Percentiles rank a stretch among this genome's conserved stretches.
These are phyloP conservation scores for Tilletiopsis washingtonensis DNA, from an alignment of 1,284 basidiomycete genomes.

Conservation along the genomic window DNA sequence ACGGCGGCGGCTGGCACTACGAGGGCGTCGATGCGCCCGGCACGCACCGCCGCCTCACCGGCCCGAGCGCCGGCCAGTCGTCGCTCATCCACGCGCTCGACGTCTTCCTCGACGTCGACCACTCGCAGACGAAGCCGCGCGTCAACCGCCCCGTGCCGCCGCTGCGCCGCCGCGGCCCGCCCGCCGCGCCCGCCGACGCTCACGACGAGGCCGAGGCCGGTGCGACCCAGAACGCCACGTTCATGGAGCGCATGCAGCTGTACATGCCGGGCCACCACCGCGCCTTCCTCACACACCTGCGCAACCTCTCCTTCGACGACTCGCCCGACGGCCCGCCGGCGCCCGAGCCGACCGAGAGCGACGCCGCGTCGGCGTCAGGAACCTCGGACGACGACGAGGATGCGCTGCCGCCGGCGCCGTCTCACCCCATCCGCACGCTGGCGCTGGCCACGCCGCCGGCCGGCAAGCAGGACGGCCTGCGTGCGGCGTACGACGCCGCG, in stretches of 20 bases:
- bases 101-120: conserved; percentile 76
- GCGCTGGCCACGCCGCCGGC: conserved; percentile 20
- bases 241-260: conserved; percentile 33
- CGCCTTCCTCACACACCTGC: conserved; percentile 73
- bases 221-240: conserved; percentile 24
- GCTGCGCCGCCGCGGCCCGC: conserved; percentile 1
- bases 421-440: conserved; percentile 32
- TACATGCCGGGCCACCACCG: conserved; percentile 57
- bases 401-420: neutral
- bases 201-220: conserved; percentile 3
- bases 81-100: conserved; percentile 81
- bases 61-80: conserved; percentile 85
- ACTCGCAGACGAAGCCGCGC: conserved; percentile 45
- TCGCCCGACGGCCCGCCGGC: neutral
- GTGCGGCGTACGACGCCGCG: conserved; percentile 60
- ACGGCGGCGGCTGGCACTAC: conserved; percentile 66
- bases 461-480: conserved; percentile 14
- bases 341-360: conserved; percentile 8
- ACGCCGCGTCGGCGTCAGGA: neutral
- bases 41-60: conserved; percentile 55
- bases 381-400: neutral
- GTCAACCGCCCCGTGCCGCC: conserved; percentile 13
- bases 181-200: conserved; percentile 3
- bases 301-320: conserved; percentile 9
- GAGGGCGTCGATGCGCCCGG: conserved; percentile 60